phyloP scores from a whole-genome alignment of 148 eudicot species.

The Gaultheria prostrata region DNA sequence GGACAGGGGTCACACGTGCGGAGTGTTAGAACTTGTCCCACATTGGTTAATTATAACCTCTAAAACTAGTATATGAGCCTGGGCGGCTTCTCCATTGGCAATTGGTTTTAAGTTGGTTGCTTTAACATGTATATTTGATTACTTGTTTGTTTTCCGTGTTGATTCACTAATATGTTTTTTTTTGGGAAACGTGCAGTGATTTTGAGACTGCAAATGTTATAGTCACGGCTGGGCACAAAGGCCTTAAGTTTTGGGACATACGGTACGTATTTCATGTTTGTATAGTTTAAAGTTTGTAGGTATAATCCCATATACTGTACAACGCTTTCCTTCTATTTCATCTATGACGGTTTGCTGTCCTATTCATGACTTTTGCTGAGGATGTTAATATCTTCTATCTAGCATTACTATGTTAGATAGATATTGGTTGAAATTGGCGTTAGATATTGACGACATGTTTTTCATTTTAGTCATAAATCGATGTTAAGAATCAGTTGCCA shows the following conservation, averaged over 20 bases:
- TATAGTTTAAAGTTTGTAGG: neutral
- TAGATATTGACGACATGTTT: neutral
- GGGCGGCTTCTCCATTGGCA: too few relatives aligned
- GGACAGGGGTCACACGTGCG: too few relatives aligned
- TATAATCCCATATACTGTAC: neutral
- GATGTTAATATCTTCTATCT: neutral
- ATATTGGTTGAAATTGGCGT: neutral
- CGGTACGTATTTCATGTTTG: conserved; percentile 42
- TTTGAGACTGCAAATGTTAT: conserved; percentile 66
- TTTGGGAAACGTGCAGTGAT: conserved; percentile 40
- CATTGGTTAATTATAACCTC: too few relatives aligned
- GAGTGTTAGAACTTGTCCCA: too few relatives aligned
- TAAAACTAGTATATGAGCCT: too few relatives aligned
- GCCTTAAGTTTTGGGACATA: conserved; percentile 92
- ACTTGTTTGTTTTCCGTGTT: neutral
- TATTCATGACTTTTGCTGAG: neutral
- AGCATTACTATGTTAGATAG: neutral
- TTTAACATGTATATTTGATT: neutral
- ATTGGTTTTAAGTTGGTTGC: too few relatives aligned
- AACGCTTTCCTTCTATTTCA: neutral
- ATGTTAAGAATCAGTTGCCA: neutral
- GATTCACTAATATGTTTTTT: neutral
- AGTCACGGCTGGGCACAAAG: conserved; percentile 78
- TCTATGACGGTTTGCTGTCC: neutral
- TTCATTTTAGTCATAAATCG: neutral